Conservation (phyloP, 495 filamentous ascomycete genomes). For the Collariella sp. region DNA sequence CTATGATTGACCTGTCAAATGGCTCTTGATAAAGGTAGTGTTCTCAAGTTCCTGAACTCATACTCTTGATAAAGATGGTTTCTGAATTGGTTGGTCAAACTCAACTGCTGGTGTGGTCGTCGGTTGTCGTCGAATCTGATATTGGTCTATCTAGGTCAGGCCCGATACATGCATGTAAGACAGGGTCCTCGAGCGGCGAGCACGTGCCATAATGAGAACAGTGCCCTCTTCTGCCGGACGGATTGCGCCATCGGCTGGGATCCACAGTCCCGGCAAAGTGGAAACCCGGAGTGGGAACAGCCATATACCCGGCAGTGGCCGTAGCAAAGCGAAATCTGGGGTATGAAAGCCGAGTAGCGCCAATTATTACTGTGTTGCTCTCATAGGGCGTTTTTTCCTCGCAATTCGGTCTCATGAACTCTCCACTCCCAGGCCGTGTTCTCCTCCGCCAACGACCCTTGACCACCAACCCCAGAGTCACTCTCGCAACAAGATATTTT, state of each 20-base stretch:
- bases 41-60: too few relatives aligned
- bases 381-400: background rate
- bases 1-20: too few relatives aligned
- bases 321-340: constrained; percentile 1
- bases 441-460: constrained; percentile 9
- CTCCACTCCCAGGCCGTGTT: background rate
- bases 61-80: too few relatives aligned
- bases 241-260: constrained; percentile 7
- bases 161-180: background rate
- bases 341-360: background rate
- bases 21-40: too few relatives aligned
- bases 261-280: background rate
- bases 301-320: background rate
- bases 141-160: too few relatives aligned
- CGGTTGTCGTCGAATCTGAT: too few relatives aligned
- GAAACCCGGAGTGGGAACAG: too few relatives aligned
- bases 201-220: too few relatives aligned
- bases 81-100: too few relatives aligned
- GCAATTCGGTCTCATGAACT: constrained; percentile 4
- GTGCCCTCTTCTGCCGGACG: background rate
- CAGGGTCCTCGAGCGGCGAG: background rate
- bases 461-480: background rate
- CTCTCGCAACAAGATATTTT: constrained; percentile 11
- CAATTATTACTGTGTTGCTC: background rate
- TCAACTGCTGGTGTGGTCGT: too few relatives aligned